Evolutionary conservation across 495 filamentous ascomycete species (phyloP).

Genomic region (Xylaria acuta): DNA sequence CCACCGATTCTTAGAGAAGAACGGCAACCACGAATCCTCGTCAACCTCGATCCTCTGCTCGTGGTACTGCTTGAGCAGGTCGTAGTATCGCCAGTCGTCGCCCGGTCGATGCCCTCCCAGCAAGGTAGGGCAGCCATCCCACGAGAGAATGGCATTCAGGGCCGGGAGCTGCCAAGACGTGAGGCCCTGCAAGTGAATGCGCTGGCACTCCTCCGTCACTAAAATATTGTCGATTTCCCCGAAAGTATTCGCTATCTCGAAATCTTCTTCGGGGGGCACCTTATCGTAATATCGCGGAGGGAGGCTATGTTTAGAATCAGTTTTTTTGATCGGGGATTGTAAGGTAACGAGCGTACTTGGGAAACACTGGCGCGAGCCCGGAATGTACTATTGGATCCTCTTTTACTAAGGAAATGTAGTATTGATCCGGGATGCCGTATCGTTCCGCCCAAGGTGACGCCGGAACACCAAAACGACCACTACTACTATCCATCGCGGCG

Average conservation of each 20-base stretch:
- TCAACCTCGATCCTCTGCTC: neutral
- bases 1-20: neutral
- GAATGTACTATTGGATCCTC: neutral
- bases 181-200: neutral
- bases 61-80: neutral
- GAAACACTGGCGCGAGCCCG: neutral
- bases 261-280: neutral
- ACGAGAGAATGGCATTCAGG: neutral
- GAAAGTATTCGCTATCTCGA: neutral
- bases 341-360: neutral
- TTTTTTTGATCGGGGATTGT: neutral
- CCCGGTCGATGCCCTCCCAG: neutral
- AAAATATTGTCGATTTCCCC: neutral
- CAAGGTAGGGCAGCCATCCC: neutral
- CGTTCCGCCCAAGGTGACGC: neutral
- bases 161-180: neutral
- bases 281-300: neutral
- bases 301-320: neutral
- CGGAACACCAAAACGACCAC: neutral
- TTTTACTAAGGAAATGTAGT: neutral
- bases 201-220: neutral
- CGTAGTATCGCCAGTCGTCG: neutral
- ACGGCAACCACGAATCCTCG: constrained; percentile 1
- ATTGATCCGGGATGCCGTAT: neutral
- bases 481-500: neutral